phyloP scores from a whole-genome alignment of 208 protist genomes.

The Angomonas ambiguus region DNA sequence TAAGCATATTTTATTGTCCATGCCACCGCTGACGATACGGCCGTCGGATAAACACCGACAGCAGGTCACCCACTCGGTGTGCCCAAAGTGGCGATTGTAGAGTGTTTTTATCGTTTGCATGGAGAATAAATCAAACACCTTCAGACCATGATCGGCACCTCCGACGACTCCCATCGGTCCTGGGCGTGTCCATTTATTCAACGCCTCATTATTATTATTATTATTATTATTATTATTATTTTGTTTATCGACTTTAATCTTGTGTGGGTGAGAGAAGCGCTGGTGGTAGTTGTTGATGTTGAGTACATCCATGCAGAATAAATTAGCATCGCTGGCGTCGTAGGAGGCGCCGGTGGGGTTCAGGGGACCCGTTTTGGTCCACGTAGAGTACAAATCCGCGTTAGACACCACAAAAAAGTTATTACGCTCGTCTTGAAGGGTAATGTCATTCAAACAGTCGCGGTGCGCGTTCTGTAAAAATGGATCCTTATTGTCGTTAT shows the following conservation, averaged over 20 bases:
- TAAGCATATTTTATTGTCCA: constrained; percentile 90
- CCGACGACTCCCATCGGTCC: constrained; percentile 64
- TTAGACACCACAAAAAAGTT: constrained; percentile 1
- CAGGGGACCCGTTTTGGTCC: constrained; percentile 36
- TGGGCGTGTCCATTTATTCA: neutral
- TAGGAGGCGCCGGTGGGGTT: constrained; percentile 47
- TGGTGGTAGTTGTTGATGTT: neutral
- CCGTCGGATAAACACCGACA: constrained; percentile 65
- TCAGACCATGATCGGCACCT: constrained; percentile 81
- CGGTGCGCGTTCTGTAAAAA: too few relatives aligned
- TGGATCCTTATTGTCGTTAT: too few relatives aligned
- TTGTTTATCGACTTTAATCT: neutral
- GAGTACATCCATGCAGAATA: constrained; percentile 85
- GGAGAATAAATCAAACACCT: constrained; percentile 68
- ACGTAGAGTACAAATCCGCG: constrained; percentile 25
- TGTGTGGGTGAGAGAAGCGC: neutral
- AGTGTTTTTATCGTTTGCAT: constrained; percentile 53
- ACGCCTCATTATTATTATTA: neutral
- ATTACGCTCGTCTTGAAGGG: constrained; percentile 1
- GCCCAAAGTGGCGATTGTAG: constrained; percentile 71
- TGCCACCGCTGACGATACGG: constrained; percentile 76
- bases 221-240: neutral
- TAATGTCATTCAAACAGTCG: neutral
- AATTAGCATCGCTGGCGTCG: constrained; percentile 75
- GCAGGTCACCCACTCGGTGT: constrained; percentile 88